These are phyloP conservation scores for Aureobasidium melanogenum DNA, from an alignment of 2,329 filamentous ascomycete genomes.

Conservation along the genomic window DNA sequence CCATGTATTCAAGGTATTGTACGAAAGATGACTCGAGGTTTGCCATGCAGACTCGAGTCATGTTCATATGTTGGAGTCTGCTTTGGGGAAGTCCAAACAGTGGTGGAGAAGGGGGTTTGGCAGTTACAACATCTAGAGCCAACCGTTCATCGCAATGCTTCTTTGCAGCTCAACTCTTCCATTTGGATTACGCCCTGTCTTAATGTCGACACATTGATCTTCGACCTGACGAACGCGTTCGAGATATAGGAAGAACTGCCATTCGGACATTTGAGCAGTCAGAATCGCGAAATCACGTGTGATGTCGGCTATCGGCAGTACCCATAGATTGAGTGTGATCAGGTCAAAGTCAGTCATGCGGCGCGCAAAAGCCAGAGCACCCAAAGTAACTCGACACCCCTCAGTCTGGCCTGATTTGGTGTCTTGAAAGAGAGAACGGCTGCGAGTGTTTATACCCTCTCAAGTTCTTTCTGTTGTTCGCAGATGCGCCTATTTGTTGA, in stretches of 20 bases:
- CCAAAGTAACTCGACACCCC: background rate
- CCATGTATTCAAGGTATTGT: background rate
- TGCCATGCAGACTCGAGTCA: background rate
- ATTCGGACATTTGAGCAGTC: background rate
- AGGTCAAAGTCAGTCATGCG: slow-evolving; percentile 5
- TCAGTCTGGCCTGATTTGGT: slow-evolving; percentile 5
- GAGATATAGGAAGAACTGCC: background rate
- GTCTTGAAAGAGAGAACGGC: background rate
- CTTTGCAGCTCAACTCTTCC: background rate
- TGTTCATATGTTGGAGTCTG: background rate
- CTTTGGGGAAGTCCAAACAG: background rate
- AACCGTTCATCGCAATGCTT: background rate
- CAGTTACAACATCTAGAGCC: background rate
- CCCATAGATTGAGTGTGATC: background rate
- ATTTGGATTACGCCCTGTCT: background rate
- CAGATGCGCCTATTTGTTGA: background rate
- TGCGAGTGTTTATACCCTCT: background rate
- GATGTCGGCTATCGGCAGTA: background rate
- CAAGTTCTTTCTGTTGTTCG: background rate
- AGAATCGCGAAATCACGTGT: slow-evolving; percentile 4
- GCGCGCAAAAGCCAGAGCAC: background rate
- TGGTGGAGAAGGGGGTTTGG: background rate
- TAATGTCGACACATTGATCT: background rate
- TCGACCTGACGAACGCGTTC: background rate
- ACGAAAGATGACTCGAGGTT: background rate